These are phyloP conservation scores for Erodium trifolium DNA, from an alignment of 441 rosid species.

Conservation along the genomic window DNA sequence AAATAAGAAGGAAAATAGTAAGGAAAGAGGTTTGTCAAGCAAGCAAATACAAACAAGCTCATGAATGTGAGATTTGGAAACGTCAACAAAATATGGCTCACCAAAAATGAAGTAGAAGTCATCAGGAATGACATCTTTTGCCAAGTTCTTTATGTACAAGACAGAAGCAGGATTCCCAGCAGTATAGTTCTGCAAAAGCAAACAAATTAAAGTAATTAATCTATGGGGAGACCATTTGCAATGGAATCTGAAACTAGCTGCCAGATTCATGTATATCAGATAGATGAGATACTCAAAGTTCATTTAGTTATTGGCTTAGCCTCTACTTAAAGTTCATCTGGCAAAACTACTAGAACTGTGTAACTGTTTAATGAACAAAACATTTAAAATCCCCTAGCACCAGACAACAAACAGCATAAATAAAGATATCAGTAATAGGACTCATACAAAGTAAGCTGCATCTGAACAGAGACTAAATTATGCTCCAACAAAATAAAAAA, in stretches of 20 bases:
- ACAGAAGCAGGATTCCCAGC: conserved; percentile 79
- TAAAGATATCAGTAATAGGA: too few relatives aligned
- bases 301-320: neutral
- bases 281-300: neutral
- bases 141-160: conserved; percentile 84
- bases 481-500: too few relatives aligned
- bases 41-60: neutral
- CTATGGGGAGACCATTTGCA: neutral
- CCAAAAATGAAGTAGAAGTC: conserved; percentile 84
- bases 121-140: conserved; percentile 67
- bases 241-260: neutral
- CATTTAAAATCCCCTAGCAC: neutral
- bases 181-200: conserved; percentile 65
- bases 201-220: conserved; percentile 11
- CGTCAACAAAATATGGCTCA: conserved; percentile 30
- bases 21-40: neutral
- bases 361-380: neutral
- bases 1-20: neutral
- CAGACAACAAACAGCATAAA: too few relatives aligned
- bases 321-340: neutral
- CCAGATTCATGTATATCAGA: neutral
- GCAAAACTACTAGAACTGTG: neutral
- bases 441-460: too few relatives aligned
- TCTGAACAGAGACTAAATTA: too few relatives aligned
- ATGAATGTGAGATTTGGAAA: neutral